Conservation (phyloP, 441 rosid species). For the Syzygium malaccense region DNA sequence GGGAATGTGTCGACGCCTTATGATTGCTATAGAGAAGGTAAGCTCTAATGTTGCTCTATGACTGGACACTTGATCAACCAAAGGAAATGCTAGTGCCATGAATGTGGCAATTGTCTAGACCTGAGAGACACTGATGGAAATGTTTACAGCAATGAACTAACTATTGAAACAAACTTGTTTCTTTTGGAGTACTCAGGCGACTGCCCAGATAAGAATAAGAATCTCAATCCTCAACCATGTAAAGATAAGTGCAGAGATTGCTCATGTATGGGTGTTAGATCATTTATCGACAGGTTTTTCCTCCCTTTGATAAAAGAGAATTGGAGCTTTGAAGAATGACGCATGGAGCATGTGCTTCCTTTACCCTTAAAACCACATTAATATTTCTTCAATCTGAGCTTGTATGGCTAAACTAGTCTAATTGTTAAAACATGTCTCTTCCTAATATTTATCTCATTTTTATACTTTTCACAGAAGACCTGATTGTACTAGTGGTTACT, state of each 20-base stretch:
- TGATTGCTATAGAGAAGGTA: conserved; percentile 87
- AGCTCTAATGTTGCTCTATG: not conserved
- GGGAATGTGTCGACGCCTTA: conserved; percentile 88
- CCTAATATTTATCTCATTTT: not conserved
- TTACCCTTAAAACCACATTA: not conserved
- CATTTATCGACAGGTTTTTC: not conserved
- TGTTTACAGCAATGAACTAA: not conserved
- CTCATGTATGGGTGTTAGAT: not conserved
- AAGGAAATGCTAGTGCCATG: not conserved
- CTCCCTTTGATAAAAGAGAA: not conserved
- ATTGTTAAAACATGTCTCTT: not conserved
- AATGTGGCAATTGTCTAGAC: not conserved
- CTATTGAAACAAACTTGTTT: not conserved
- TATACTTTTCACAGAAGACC: not conserved
- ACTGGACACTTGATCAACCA: not conserved
- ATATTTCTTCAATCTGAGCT: not conserved
- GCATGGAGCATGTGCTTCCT: not conserved
- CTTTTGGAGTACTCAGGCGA: not conserved
- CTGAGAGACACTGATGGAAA: not conserved
- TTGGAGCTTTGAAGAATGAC: not conserved
- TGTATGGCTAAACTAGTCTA: not conserved
- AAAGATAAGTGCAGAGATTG: not conserved
- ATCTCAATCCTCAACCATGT: not conserved
- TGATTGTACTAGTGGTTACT: not conserved
- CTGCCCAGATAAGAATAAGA: not conserved